Evolutionary conservation across 2,329 filamentous ascomycete genomes (phyloP).

Genomic region (Aspergillus melleus): DNA sequence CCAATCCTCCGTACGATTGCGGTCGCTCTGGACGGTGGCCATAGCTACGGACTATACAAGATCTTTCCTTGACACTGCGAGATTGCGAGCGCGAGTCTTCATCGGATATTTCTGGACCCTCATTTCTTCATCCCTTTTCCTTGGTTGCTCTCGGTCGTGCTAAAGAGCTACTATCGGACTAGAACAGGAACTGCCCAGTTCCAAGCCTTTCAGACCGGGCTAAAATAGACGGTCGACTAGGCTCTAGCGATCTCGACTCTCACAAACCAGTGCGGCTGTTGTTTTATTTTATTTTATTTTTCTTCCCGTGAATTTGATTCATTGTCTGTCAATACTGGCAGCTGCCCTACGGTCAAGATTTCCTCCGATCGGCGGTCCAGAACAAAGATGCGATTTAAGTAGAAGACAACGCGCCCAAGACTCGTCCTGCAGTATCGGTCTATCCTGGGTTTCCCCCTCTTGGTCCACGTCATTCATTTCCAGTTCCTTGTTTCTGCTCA

Average conservation of each 20-base stretch:
- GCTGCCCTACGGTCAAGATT: not conserved
- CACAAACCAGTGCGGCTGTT: not conserved
- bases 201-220: not conserved
- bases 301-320: not conserved
- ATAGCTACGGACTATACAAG: not conserved
- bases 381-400: not conserved
- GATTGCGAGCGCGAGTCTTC: not conserved
- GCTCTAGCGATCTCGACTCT: not conserved
- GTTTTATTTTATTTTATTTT: not conserved
- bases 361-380: not conserved
- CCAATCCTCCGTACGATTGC: not conserved
- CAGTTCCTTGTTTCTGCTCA: not conserved
- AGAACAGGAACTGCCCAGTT: not conserved
- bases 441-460: not conserved
- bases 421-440: not conserved
- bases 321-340: not conserved
- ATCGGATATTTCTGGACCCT: not conserved
- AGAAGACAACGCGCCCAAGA: not conserved
- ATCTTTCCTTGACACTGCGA: not conserved
- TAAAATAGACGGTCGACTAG: not conserved
- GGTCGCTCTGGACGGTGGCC: not conserved
- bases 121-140: not conserved
- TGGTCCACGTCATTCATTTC: constrained; percentile 3
- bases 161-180: not conserved
- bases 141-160: not conserved